Conservation (phyloP, 2,329 filamentous ascomycete genomes). For the Sporothrix inflata region DNA sequence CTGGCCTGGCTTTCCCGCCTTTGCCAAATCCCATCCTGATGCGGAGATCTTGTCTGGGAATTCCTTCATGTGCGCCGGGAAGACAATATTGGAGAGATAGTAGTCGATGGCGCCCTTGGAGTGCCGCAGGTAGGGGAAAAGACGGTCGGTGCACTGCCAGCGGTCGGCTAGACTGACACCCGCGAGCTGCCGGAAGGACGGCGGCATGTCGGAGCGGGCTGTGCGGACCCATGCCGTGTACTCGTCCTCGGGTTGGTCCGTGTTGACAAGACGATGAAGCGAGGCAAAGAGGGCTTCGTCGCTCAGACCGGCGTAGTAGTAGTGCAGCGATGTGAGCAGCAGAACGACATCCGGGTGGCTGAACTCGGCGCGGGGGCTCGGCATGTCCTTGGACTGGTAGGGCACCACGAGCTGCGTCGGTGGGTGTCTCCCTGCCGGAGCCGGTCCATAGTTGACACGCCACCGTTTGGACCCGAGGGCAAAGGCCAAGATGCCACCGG, state of each 20-base stretch:
- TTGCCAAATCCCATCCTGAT: conserved; percentile 67
- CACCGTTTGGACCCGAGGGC: conserved; percentile 61
- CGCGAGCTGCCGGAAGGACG: conserved; percentile 46
- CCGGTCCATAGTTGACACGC: conserved; percentile 66
- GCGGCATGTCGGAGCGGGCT: conserved; percentile 40
- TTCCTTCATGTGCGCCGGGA: conserved; percentile 64
- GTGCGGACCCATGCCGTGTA: conserved; percentile 55
- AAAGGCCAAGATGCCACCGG: conserved; percentile 57
- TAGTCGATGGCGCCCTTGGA: conserved; percentile 64
- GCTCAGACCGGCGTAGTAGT: conserved; percentile 59
- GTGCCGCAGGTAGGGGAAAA: conserved; percentile 59
- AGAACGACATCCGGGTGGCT: conserved; percentile 64
- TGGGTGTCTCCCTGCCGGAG: conserved; percentile 44
- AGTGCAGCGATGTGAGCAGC: conserved; percentile 57
- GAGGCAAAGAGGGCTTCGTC: conserved; percentile 53
- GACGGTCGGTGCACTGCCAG: conserved; percentile 46
- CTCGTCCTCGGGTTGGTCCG: conserved; percentile 56
- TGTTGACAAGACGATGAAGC: conserved; percentile 52
- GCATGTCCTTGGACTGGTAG: conserved; percentile 62
- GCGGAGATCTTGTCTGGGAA: conserved; percentile 66
- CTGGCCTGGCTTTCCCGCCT: conserved; percentile 45
- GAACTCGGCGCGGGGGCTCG: conserved; percentile 60
- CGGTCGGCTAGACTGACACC: conserved; percentile 64
- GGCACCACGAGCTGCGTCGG: conserved; percentile 58
- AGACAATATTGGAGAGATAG: conserved; percentile 62